A percentile compares a stretch with the other conserved stretches of the same genome.
These are phyloP conservation scores for Narthecium ossifragum DNA, from an alignment of 106 monocot genomes.

Conservation along the genomic window DNA sequence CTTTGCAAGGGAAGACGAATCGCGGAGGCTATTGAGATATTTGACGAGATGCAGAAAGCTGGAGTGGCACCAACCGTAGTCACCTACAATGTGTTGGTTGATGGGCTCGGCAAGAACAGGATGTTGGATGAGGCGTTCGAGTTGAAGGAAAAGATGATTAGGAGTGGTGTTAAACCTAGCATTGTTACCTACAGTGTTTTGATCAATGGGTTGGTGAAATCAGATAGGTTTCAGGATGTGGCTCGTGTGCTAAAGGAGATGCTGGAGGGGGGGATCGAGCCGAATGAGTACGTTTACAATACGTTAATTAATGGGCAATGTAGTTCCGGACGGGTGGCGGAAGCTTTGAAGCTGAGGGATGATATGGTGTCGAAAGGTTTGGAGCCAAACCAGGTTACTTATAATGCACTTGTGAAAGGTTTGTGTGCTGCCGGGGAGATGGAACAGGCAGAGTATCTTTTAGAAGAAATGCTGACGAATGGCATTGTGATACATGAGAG, in stretches of 20 bases:
- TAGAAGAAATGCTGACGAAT: conserved; percentile 65
- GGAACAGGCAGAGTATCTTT: conserved; percentile 50
- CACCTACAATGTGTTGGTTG: conserved; percentile 70
- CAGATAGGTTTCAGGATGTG: conserved; percentile 38
- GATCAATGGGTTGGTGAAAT: conserved; percentile 59
- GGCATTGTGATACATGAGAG: conserved; percentile 38
- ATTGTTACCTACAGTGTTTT: conserved; percentile 59
- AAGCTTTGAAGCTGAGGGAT: conserved; percentile 46
- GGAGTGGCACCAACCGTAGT: conserved; percentile 48
- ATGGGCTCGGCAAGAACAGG: conserved; percentile 65
- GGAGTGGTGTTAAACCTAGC: conserved; percentile 23
- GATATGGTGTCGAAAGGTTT: conserved; percentile 60
- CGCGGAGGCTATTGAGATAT: conserved; percentile 35
- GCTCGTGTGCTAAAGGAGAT: conserved; percentile 50
- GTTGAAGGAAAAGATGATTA: conserved; percentile 58
- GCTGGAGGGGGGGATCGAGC: conserved; percentile 41
- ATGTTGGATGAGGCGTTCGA: conserved; percentile 47
- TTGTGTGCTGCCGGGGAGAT: conserved; percentile 57
- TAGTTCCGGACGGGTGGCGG: conserved; percentile 24
- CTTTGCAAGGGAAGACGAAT: conserved; percentile 49
- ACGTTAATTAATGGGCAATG: conserved; percentile 69
- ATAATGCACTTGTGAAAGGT: conserved; percentile 57
- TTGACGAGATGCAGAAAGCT: conserved; percentile 53
- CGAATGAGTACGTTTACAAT: conserved; percentile 76
- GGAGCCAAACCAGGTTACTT: conserved; percentile 58